Conservation (phyloP, 139 green algal species). For the Trebouxia sp. region DNA sequence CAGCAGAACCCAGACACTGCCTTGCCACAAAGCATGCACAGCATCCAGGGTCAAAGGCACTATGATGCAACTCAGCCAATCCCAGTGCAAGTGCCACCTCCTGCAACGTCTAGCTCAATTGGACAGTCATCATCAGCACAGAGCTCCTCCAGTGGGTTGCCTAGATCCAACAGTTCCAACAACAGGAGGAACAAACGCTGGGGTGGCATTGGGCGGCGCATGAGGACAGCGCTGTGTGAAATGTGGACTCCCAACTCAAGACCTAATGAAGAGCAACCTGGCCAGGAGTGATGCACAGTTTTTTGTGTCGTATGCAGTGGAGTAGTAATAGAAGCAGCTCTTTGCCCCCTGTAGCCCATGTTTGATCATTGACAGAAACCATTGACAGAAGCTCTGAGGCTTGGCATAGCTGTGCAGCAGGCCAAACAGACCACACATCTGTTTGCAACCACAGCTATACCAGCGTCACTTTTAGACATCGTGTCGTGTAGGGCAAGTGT, state of each 20-base stretch:
- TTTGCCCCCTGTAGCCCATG: no score
- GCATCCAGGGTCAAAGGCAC: slow-evolving; percentile 22
- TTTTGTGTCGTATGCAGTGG: neutral
- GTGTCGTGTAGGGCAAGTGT: no score
- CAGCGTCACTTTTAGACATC: no score
- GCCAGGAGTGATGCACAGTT: neutral
- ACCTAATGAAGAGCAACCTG: neutral
- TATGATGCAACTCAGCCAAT: slow-evolving; percentile 30
- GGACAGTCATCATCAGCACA: neutral
- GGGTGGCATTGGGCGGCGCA: neutral
- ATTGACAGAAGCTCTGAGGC: neutral
- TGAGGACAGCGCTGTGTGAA: slow-evolving; percentile 12
- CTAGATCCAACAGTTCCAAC: slow-evolving; percentile 5
- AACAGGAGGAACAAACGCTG: slow-evolving; percentile 15
- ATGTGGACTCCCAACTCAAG: slow-evolving; percentile 14
- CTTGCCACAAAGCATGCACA: slow-evolving; percentile 26
- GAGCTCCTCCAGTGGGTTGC: neutral
- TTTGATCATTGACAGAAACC: no score
- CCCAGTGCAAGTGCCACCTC: slow-evolving; percentile 11
- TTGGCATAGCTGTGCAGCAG: slow-evolving; percentile 22
- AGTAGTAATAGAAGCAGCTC: no score
- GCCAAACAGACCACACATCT: neutral
- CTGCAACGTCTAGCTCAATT: neutral
- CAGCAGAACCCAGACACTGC: slow-evolving; percentile 2
- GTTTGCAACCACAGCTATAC: slow-evolving; percentile 14